Evolutionary conservation across 352 stramenopile species (phyloP).

Genomic region (Aphanomyces euteiches): DNA sequence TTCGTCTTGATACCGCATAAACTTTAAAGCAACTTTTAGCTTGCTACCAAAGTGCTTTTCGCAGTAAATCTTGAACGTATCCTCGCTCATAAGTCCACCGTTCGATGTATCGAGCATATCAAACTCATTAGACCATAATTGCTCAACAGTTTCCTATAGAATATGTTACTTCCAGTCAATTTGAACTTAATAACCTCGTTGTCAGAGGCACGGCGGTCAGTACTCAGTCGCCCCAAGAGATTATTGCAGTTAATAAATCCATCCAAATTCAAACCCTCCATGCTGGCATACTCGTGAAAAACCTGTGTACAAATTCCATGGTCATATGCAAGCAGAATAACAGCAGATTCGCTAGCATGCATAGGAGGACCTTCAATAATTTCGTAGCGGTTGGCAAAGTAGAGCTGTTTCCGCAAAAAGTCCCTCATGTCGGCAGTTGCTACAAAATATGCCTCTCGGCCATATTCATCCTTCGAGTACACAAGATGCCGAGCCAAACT

Average conservation of each 20-base stretch:
- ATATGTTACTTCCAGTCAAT: neutral
- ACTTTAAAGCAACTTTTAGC: constrained; percentile 10
- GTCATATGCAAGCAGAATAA: neutral
- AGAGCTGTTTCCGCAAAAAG: neutral
- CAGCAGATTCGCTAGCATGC: neutral
- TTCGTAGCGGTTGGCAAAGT: constrained; percentile 2
- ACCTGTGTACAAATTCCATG: neutral
- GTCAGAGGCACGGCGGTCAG: too few relatives aligned
- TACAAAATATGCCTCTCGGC: neutral
- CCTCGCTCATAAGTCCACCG: neutral
- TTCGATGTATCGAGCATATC: neutral
- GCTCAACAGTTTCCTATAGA: neutral
- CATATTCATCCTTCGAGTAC: neutral
- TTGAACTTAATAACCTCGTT: neutral
- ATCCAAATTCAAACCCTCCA: neutral
- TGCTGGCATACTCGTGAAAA: neutral
- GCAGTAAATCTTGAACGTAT: neutral
- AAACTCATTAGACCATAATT: neutral
- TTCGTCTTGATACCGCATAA: neutral
- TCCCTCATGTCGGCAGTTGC: neutral
- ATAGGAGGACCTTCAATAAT: neutral
- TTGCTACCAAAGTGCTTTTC: neutral
- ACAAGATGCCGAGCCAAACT: too few relatives aligned
- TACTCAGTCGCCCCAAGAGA: neutral
- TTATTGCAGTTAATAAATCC: neutral